Evolutionary conservation across 768 basidiomycete species (phyloP).

Genomic region (Scleroderma bovista): DNA sequence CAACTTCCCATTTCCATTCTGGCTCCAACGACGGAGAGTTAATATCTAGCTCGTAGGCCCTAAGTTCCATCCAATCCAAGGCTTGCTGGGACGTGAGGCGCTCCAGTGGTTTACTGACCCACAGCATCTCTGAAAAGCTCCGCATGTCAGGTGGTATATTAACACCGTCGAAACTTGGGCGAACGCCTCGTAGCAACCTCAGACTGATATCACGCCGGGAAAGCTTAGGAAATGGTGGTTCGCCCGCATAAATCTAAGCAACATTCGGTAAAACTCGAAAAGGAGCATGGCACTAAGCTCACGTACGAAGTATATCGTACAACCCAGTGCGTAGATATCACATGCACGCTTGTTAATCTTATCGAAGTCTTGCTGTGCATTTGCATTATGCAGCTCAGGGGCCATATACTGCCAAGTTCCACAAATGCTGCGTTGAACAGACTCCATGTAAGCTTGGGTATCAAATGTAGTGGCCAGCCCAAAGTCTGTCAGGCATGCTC

Average conservation of each 20-base stretch:
- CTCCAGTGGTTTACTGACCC: slow-evolving; percentile 10
- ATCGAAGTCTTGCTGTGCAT: neutral
- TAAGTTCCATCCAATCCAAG: slow-evolving; percentile 20
- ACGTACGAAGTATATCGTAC: slow-evolving; percentile 35
- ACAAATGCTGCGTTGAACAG: slow-evolving; percentile 2
- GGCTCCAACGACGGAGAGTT: slow-evolving; percentile 5
- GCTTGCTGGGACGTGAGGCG: slow-evolving; percentile 22
- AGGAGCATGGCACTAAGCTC: neutral
- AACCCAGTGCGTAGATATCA: slow-evolving; percentile 39
- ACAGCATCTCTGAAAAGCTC: slow-evolving; percentile 27
- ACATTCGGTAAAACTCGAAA: neutral
- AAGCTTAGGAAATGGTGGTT: slow-evolving; percentile 4
- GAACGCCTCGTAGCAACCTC: no score
- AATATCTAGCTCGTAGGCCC: slow-evolving; percentile 10
- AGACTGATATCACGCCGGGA: neutral
- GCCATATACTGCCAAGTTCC: slow-evolving; percentile 22
- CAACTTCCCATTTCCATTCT: slow-evolving; percentile 14
- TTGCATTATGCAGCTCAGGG: slow-evolving; percentile 17
- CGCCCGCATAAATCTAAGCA: slow-evolving; percentile 15
- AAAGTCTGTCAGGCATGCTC: slow-evolving; percentile 48
- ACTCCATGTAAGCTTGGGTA: slow-evolving; percentile 7
- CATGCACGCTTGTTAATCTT: slow-evolving; percentile 23
- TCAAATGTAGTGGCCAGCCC: slow-evolving; percentile 30
- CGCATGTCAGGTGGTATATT: slow-evolving; percentile 20
- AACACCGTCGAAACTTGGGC: slow-evolving; percentile 13